phyloP scores from a whole-genome alignment of 805 yeast species.

The Yamadazyma kitorensis region DNA sequence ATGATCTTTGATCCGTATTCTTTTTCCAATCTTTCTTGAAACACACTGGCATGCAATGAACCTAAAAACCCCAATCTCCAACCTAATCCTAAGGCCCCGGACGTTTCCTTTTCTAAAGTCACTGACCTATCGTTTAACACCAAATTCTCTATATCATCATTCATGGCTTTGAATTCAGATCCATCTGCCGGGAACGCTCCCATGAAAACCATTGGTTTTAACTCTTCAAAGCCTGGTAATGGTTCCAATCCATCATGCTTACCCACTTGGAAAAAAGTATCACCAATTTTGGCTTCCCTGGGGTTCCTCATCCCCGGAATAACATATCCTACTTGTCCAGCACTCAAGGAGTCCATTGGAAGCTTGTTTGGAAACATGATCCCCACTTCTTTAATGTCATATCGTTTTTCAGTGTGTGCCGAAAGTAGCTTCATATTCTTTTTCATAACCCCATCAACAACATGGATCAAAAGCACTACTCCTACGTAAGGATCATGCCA shows the following conservation, averaged over 20 bases:
- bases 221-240: conserved; percentile 92
- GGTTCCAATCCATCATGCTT: conserved; percentile 60
- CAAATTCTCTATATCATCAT: conserved; percentile 84
- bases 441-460: conserved; percentile 77
- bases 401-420: conserved; percentile 70
- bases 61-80: conserved; percentile 97
- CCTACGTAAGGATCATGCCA: conserved; percentile 96
- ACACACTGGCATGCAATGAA: conserved; percentile 91
- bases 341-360: conserved; percentile 58
- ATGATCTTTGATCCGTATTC: conserved; percentile 93
- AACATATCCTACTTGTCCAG: conserved; percentile 94
- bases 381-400: conserved; percentile 91
- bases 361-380: conserved; percentile 90
- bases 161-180: conserved; percentile 80
- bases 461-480: conserved; percentile 78
- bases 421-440: conserved; percentile 75
- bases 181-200: conserved; percentile 99
- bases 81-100: conserved; percentile 94
- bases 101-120: conserved; percentile 82
- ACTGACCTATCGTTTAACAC: conserved; percentile 93
- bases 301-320: conserved; percentile 94
- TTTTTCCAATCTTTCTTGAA: conserved; percentile 84
- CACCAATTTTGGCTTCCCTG: conserved; percentile 86
- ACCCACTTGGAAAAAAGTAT: conserved; percentile 71
- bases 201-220: conserved; percentile 97